phyloP scores from a whole-genome alignment of 306 rosid species.

The Prunus campanulata region DNA sequence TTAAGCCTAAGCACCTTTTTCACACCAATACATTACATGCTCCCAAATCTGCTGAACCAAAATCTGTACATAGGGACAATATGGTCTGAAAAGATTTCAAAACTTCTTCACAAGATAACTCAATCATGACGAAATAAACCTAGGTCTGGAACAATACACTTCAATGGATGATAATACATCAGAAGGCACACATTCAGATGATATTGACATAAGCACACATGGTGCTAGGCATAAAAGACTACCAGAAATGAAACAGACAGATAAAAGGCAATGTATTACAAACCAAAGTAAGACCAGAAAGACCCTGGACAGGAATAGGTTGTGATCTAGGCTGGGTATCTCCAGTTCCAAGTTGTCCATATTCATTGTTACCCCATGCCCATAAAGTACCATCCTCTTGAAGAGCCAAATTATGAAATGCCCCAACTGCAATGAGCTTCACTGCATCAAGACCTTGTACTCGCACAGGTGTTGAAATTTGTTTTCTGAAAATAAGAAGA shows the following conservation, averaged over 20 bases:
- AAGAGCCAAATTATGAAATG: slow-evolving; percentile 97
- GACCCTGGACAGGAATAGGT: slow-evolving; percentile 88
- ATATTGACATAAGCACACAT: not conserved
- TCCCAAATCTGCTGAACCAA: not conserved
- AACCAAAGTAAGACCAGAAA: slow-evolving; percentile 84
- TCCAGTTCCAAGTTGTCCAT: slow-evolving; percentile 99
- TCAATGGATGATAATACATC: not conserved
- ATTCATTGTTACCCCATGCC: slow-evolving; percentile 99
- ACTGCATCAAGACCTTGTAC: slow-evolving; percentile 96
- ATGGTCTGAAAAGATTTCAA: not conserved
- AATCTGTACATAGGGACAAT: not conserved
- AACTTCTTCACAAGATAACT: not conserved
- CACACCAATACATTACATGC: not conserved
- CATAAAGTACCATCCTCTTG: slow-evolving; percentile 88
- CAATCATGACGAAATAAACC: not conserved
- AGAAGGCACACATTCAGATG: not conserved
- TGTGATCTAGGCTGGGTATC: slow-evolving; percentile 99
- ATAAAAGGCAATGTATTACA: slow-evolving; percentile 26
- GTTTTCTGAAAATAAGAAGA: slow-evolving; percentile 53
- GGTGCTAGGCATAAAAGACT: not conserved
- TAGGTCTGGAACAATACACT: not conserved
- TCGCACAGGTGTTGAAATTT: slow-evolving; percentile 89
- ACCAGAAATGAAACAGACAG: not conserved
- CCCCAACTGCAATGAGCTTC: slow-evolving; percentile 93
- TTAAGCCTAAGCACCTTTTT: not conserved